These are phyloP conservation scores for Neurospora tetrasperma DNA, from an alignment of 495 filamentous ascomycete genomes.

Conservation along the genomic window DNA sequence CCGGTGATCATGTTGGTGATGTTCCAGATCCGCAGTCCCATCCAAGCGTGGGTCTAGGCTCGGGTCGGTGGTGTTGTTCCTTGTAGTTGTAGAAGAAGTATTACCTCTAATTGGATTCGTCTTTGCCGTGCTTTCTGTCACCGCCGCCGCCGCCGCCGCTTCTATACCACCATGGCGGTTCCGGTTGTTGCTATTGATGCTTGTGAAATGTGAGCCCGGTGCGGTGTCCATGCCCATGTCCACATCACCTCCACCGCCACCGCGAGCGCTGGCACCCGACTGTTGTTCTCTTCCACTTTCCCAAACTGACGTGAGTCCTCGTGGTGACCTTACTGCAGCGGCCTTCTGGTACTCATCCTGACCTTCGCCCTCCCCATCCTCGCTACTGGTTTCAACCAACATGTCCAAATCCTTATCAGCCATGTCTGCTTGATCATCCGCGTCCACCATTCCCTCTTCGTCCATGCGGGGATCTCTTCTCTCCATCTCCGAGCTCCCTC, in stretches of 20 bases:
- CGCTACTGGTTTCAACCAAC: slow-evolving; percentile 35
- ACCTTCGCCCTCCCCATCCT: slow-evolving; percentile 23
- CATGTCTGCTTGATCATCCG: slow-evolving; percentile 28
- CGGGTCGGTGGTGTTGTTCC: neutral
- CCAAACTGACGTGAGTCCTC: neutral
- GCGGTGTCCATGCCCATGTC: neutral
- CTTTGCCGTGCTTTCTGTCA: neutral
- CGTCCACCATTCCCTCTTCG: slow-evolving; percentile 5
- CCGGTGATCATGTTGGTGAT: neutral
- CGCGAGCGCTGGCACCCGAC: neutral
- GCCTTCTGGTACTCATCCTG: neutral
- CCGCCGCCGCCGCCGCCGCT: neutral
- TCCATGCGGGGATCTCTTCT: slow-evolving; percentile 1
- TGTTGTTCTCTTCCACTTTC: neutral
- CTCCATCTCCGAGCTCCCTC: neutral
- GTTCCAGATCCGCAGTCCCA: neutral
- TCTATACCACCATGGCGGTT: neutral
- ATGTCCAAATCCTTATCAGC: slow-evolving; percentile 40
- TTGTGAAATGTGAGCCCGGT: neutral
- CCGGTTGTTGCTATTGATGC: neutral
- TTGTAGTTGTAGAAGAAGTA: neutral
- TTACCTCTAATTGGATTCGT: neutral
- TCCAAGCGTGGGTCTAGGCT: neutral
- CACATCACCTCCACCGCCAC: neutral
- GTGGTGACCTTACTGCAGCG: neutral